These are phyloP conservation scores for Butyriboletus loyo DNA, from an alignment of 768 basidiomycete species.

Conservation along the genomic window DNA sequence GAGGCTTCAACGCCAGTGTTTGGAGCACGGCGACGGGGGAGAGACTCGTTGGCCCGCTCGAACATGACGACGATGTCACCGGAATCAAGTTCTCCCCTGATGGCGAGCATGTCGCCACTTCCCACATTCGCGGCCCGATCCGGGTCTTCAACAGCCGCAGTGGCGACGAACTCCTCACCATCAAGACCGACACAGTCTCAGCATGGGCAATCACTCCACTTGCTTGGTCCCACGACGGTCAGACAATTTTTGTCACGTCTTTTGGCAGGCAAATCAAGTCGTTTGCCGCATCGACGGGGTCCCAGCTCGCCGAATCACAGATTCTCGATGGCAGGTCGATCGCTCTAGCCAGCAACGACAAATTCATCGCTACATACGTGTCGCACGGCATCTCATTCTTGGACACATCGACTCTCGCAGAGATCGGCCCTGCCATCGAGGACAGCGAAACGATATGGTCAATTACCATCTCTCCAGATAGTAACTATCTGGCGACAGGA, in stretches of 20 bases:
- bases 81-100: too few relatives aligned
- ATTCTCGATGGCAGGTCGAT: neutral
- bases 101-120: too few relatives aligned
- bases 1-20: too few relatives aligned
- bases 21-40: too few relatives aligned
- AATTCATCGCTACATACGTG: neutral
- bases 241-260: neutral
- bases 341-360: neutral
- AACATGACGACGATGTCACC: too few relatives aligned
- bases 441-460: fast-evolving
- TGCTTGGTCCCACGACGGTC: neutral
- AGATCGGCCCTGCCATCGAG: neutral
- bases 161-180: too few relatives aligned
- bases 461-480: neutral
- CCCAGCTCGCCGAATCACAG: neutral
- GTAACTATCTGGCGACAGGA: slow-evolving; percentile 1
- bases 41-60: too few relatives aligned
- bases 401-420: neutral
- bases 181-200: too few relatives aligned
- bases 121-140: too few relatives aligned
- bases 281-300: neutral
- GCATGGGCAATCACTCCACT: neutral
- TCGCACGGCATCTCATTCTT: neutral
- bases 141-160: too few relatives aligned
- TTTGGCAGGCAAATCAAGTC: neutral